A percentile compares a stretch with the other conserved stretches of the same genome.
phyloP scores from a whole-genome alignment of 352 stramenopile genomes.

The Pythium brachiatum region DNA sequence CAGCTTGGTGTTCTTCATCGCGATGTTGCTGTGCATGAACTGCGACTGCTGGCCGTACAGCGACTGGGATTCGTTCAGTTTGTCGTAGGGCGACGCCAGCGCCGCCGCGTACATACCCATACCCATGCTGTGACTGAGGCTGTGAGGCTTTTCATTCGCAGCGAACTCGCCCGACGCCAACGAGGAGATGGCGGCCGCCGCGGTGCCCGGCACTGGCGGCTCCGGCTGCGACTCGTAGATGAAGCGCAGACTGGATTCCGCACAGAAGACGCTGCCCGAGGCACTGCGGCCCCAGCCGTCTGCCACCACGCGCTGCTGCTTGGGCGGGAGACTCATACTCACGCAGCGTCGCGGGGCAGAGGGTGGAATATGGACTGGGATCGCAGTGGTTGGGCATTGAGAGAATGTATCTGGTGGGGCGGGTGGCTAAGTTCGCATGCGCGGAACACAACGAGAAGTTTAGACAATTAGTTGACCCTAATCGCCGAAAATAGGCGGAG shows the following conservation, averaged over 20 bases:
- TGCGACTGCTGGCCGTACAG: background rate
- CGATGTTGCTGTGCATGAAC: background rate
- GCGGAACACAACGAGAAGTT: background rate
- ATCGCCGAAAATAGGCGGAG: background rate
- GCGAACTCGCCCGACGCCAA: slow-evolving; percentile 20
- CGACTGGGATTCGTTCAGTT: background rate
- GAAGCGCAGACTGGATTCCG: slow-evolving; percentile 76
- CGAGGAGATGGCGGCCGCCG: slow-evolving; percentile 32
- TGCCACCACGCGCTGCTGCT: slow-evolving; percentile 59
- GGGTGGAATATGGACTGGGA: background rate
- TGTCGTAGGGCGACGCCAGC: slow-evolving; percentile 12
- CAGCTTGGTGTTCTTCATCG: slow-evolving; percentile 1
- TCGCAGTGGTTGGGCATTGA: too few relatives aligned
- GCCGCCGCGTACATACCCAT: background rate
- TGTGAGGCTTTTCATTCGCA: slow-evolving; percentile 2
- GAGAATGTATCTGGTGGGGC: slow-evolving; percentile 11
- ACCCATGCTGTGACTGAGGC: background rate
- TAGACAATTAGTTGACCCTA: background rate
- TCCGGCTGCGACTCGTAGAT: slow-evolving; percentile 60
- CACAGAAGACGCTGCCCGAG: slow-evolving; percentile 72
- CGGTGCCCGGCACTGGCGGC: slow-evolving; percentile 12
- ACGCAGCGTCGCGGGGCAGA: background rate
- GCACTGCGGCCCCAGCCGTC: slow-evolving; percentile 54
- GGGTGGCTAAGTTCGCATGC: slow-evolving; percentile 1
- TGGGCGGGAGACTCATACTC: slow-evolving; percentile 20